Evolutionary conservation across 768 basidiomycete genomes (phyloP), one percentile per base, ranked within the genome.

Genomic region (Royoungia palumana): DNA sequence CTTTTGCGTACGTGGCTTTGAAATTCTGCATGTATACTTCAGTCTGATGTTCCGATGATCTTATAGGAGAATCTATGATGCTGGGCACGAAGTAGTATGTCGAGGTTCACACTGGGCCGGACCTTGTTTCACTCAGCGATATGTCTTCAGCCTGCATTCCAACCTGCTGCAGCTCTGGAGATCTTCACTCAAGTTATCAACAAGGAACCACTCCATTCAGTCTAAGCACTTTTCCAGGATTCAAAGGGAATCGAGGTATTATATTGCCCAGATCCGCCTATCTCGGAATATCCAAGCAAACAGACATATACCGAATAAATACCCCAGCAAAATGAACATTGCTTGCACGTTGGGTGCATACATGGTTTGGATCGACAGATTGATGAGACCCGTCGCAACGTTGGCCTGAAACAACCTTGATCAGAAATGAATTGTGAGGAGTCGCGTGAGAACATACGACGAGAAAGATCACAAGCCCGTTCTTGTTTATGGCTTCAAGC

Each of bases 291-390:
- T 45, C 90, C 91, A 94, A 8, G 86, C 89, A 7, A 82, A 66
- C 2, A 63, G 68, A 53, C 81, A 87, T 10, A 89, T 65, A 1
- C 65, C 72, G 8, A 79, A 68, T 3, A 80, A 71, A 65, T 97
- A 97, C 6, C 60, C 60, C 5, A 69, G 54, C 10, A 97, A 66
- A 34, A 94, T 76, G 6, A 70, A 47, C 74, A 94, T 75, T 6
- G 89, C 84, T 30, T 68, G 57, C 30, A 50, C 38, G 47, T 84
- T 72, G 2, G 76, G 69, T 21, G 76, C 75, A 59, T 94, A 90
- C 83, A 98, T 93, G 9, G 93, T 97, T 54, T 70, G 67, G 50
- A 94, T 75, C 1, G 79, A 73, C 30, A 97, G 57, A 63, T 97
- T 99, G 53, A 94, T 73, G 12, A 89, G 55, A 0, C 95, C 95